Conservation (phyloP, 192 early-diverging fungal species). For the Backusella westeae region DNA sequence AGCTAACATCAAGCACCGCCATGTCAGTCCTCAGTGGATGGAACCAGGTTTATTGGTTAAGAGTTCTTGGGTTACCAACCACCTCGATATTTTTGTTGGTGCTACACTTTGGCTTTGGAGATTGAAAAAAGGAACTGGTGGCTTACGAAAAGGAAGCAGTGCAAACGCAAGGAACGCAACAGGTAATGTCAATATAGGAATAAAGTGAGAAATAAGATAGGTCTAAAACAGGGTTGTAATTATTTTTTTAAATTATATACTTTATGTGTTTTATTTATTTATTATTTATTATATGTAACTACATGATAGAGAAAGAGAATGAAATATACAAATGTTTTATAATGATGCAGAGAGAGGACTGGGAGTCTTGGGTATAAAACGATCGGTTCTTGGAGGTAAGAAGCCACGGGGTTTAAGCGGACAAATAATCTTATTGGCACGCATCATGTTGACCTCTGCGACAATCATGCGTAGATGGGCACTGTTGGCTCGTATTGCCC, state of each 20-base stretch:
- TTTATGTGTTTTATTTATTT: too few species aligned
- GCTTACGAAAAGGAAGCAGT: conserved; percentile 72
- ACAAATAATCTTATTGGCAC: conserved; percentile 43
- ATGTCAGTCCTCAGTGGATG: conserved; percentile 51
- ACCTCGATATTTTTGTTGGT: conserved; percentile 80
- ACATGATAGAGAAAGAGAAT: not conserved
- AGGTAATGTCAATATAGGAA: conserved; percentile 5
- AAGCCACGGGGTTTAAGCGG: conserved; percentile 44
- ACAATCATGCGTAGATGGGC: conserved; percentile 50
- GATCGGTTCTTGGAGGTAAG: conserved; percentile 39
- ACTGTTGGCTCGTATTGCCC: conserved; percentile 45
- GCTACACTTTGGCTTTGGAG: conserved; percentile 81
- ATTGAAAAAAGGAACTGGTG: conserved; percentile 83
- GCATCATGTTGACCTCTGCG: conserved; percentile 52
- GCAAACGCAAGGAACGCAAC: conserved; percentile 47
- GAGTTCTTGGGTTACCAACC: conserved; percentile 81
- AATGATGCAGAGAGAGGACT: conserved; percentile 13
- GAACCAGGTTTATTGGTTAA: conserved; percentile 73
- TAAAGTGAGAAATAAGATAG: too few species aligned
- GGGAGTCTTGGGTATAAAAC: conserved; percentile 27
- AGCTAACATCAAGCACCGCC: conserved; percentile 81
- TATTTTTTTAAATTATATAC: too few species aligned
- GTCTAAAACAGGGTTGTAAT: too few species aligned
- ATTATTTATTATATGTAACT: not conserved
- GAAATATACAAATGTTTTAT: not conserved